Base-by-base conservation (phyloP, 139 green algal species). In the Picochlorum costavermella region DNA sequence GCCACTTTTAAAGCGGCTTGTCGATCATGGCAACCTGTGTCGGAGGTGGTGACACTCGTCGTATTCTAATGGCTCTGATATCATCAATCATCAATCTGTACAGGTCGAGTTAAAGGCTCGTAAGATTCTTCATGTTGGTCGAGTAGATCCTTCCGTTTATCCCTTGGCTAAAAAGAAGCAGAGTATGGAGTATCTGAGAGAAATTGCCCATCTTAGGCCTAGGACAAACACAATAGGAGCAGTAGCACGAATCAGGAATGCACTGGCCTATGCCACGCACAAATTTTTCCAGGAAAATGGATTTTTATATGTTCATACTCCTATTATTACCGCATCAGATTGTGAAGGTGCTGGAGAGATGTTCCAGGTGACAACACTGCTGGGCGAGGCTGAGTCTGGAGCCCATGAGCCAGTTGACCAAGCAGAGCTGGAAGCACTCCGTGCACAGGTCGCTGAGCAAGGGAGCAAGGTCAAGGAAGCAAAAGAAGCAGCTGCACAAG, bases 281-380 rank as follows among this genome's bases (percentile, higher is more conserved):
- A 74, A n/a, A 31, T 98, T 97, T 77, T 98, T 97, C 81, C 71
- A 88, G 66, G 64, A 90, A 63, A 81, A 87, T 29, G 88, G 85
- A 63, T 98, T 99, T 71, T 71, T 95, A 58, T 99, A 99, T 64
- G 85, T 99, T 60, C 91, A 98, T 83, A 96, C 92, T 43, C 94
- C 94, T 59, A 86, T 98, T 60, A 87, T 99, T 63, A 98, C 90
- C 4, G 84, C 90, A 36, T 83, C 65, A 28, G 94, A 99, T 72
- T 95, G 86, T 68, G 94, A 99, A 75, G 94, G 94, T 26, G 94
- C 94, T 17, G 94, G 94, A 20, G 94, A 99, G 82, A 96, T 98
- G 90, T 99, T 99, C 79, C 89, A 96, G 83, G 92, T 91, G 26
- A 93, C 86, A 23, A 93, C 86, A 14, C 67, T 93, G 67, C 67